A percentile compares a stretch with the other conserved stretches of the same genome.
Evolutionary conservation across 129 eudicot species (phyloP).

Genomic region (Oenanthe sinensis): DNA sequence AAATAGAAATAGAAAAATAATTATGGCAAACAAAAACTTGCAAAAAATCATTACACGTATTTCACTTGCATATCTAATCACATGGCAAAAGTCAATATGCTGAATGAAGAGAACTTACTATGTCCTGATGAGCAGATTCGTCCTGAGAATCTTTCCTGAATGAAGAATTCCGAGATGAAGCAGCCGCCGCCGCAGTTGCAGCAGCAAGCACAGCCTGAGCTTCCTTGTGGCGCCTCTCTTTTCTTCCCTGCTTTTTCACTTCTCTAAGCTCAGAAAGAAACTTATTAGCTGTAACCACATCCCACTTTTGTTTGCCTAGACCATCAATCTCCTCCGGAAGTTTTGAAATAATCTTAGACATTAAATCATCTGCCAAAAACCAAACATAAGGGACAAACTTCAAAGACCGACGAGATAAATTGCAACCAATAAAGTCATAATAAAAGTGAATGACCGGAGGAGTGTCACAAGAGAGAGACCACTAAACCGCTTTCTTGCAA

Average conservation of each 20-base stretch:
- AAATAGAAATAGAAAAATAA: neutral
- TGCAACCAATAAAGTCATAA: neutral
- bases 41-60: neutral
- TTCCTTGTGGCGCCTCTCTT: conserved; percentile 87
- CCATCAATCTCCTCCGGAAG: conserved; percentile 67
- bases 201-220: conserved; percentile 98
- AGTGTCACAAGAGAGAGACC: conserved; percentile 35
- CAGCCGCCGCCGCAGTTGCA: conserved; percentile 98
- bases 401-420: neutral
- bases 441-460: neutral
- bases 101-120: conserved; percentile 10
- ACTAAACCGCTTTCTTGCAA: conserved; percentile 47
- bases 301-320: conserved; percentile 65
- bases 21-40: neutral
- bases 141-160: conserved; percentile 74
- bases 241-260: conserved; percentile 84
- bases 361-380: conserved; percentile 59
- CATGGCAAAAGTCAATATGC: neutral
- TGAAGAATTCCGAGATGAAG: conserved; percentile 84
- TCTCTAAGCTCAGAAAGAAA: conserved; percentile 75
- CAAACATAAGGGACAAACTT: neutral
- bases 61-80: neutral
- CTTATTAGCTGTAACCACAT: conserved; percentile 67
- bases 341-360: conserved; percentile 48
- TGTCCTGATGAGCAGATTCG: conserved; percentile 52